Evolutionary conservation across 108 stramenopile genomes (phyloP).

Genomic region (Nannochloropsis gaditana): DNA sequence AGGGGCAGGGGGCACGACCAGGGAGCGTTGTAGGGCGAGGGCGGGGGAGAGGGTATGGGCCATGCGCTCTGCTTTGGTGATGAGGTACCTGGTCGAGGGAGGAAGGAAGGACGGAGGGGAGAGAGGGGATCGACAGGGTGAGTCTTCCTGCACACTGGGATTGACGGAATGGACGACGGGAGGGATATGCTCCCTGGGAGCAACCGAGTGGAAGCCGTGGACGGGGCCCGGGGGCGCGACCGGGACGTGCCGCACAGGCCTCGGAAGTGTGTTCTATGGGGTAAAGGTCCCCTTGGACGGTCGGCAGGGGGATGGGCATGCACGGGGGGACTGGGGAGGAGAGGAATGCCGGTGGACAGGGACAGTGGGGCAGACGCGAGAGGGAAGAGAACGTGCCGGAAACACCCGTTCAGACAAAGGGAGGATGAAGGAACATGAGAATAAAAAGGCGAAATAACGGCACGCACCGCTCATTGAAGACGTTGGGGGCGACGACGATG

Average conservation of each 20-base stretch:
- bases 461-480: background rate
- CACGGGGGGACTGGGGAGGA: too few relatives aligned
- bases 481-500: slow-evolving; percentile 27
- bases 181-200: too few relatives aligned
- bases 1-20: background rate
- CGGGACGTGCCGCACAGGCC: too few relatives aligned
- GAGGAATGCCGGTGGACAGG: too few relatives aligned
- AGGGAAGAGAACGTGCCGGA: background rate
- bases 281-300: too few relatives aligned
- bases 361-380: background rate
- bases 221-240: too few relatives aligned
- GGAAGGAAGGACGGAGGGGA: background rate
- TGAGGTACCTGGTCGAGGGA: slow-evolving; percentile 40
- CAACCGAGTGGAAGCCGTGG: too few relatives aligned
- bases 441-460: background rate
- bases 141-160: too few relatives aligned
- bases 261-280: too few relatives aligned
- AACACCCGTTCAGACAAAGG: background rate
- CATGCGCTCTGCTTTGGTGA: slow-evolving; percentile 56
- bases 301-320: too few relatives aligned
- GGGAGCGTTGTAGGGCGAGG: background rate
- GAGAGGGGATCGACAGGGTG: background rate
- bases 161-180: too few relatives aligned
- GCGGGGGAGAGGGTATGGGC: slow-evolving; percentile 37
- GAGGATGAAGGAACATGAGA: background rate